phyloP scores from a whole-genome alignment of 306 rosid genomes.

The Trichosanthes truncata region DNA sequence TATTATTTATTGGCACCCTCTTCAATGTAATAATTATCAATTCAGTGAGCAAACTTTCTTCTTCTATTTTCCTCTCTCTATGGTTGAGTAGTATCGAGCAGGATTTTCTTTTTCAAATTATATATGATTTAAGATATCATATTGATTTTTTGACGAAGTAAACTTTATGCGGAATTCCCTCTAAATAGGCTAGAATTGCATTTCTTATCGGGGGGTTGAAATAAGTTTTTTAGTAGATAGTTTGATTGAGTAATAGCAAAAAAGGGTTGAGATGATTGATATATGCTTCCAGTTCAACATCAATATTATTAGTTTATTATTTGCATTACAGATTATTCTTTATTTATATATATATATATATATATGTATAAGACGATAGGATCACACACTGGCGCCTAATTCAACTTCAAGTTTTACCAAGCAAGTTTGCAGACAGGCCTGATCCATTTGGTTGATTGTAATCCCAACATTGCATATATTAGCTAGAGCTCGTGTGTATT shows the following conservation, averaged over 20 bases:
- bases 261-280: neutral
- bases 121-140: too few relatives aligned
- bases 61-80: too few relatives aligned
- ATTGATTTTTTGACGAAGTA: too few relatives aligned
- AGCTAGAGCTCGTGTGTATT: constrained; percentile 32
- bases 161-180: too few relatives aligned
- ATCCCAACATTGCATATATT: constrained; percentile 40
- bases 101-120: too few relatives aligned
- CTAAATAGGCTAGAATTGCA: neutral
- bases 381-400: neutral
- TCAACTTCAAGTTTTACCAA: neutral
- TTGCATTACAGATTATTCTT: neutral
- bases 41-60: too few relatives aligned
- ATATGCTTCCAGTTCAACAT: neutral
- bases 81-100: too few relatives aligned
- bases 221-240: neutral
- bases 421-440: constrained; percentile 32
- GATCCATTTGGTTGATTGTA: constrained; percentile 10
- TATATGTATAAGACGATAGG: too few relatives aligned
- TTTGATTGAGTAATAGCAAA: too few relatives aligned
- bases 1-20: too few relatives aligned
- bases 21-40: too few relatives aligned
- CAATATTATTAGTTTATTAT: neutral
- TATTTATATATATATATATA: neutral
- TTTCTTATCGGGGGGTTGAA: neutral